Conservation (phyloP, 1,284 basidiomycete genomes). For the Leucoagaricus sp. region DNA sequence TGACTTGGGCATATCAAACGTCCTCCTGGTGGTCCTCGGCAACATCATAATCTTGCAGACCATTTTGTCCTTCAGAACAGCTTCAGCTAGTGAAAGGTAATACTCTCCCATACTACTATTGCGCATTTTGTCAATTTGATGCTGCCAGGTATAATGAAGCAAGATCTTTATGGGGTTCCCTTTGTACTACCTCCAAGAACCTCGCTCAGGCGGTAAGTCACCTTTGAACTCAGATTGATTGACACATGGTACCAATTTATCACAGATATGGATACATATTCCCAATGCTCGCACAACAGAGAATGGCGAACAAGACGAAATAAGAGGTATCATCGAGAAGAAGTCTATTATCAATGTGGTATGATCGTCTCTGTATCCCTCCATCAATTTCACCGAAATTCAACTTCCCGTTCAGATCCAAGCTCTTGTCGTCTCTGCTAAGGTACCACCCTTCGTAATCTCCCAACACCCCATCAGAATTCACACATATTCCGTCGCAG, state of each 20-base stretch:
- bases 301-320: constrained; percentile 31
- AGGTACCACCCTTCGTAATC: constrained; percentile 16
- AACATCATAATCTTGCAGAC: constrained; percentile 56
- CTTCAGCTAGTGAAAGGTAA: constrained; percentile 66
- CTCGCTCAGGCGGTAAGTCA: constrained; percentile 48
- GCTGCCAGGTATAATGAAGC: constrained; percentile 65
- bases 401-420: too few relatives aligned
- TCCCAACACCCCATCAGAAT: constrained; percentile 33
- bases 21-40: constrained; percentile 60
- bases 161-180: constrained; percentile 60
- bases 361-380: background rate
- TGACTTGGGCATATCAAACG: constrained; percentile 45
- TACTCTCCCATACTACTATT: constrained; percentile 12
- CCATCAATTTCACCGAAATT: background rate
- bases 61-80: constrained; percentile 65
- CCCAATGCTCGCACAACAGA: constrained; percentile 38
- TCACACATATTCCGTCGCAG: constrained; percentile 30
- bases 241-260: background rate
- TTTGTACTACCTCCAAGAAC: constrained; percentile 50
- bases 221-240: background rate
- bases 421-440: constrained; percentile 43
- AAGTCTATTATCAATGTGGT: constrained; percentile 72
- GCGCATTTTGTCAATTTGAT: too few relatives aligned
- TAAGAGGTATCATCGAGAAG: constrained; percentile 66
- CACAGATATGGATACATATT: constrained; percentile 62